Base-by-base conservation (phyloP, 192 early-diverging fungal species). In the Glomus cerebriforme region DNA sequence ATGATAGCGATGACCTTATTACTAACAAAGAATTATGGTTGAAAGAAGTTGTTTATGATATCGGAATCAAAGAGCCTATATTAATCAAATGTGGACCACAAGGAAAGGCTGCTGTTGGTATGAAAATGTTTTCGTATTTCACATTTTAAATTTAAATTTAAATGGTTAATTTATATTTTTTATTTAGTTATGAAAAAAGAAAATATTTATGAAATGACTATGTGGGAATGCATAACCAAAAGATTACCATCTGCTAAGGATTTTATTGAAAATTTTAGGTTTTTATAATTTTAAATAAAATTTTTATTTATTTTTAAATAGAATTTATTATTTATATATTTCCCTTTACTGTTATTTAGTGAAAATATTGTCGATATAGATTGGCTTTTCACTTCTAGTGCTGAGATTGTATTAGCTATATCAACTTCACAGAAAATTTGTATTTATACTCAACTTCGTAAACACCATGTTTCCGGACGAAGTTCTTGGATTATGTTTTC, bases 381-480 rank as follows among this genome's bases (percentile, higher is more conserved):
- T 66, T 96, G 93, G 95, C 90, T 85, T 78, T 83, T 92, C 4
- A 88, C 93, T n/a, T 89, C 90, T 7, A 92, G 93, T 79, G 93
- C 92, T 2, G 89, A 94, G 59, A 87, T 89, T 45, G 81, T 95
- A 32, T 82, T 96, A 12, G 92, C 92, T 10, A 86, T 94, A 12
- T 91, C 88, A 22, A 86, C 86, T 62, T 68, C 79, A 15, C 83
- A 68, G 22, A 84, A 82, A 12, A 86, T 95, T 4, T 77, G 84
- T 3, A 87, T 95, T 60, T 94, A 89, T 75, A 88, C 89, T 34
- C 90, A 89, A 45, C 81, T 87, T 32, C 87, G 91, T 3, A 83
- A 86, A 0, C 76, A 82, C 3, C 45, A 68, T 5, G 75, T 82
- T 10, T 79, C 82, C 10, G 84, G 83, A 75, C 45, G 79, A 31